Percentiles rank a stretch among this genome's conserved stretches.
Evolutionary conservation across 192 early-diverging fungal genomes (phyloP).

Genomic region (Coemansia javaensis): DNA sequence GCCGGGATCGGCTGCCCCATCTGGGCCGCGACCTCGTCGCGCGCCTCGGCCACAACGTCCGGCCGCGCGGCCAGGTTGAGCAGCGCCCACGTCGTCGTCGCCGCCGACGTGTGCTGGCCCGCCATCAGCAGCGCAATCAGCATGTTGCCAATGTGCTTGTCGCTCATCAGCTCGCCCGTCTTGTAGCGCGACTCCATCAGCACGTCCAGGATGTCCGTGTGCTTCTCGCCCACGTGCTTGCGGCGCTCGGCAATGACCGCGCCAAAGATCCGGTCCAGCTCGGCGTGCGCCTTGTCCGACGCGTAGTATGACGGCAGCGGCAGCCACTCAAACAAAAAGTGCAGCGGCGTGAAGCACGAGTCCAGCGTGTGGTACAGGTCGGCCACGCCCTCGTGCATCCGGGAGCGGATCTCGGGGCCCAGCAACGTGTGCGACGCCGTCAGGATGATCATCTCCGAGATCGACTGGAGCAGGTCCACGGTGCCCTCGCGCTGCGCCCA

Average conservation of each 20-base stretch:
- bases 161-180: conserved; percentile 76
- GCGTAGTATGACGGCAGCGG: conserved; percentile 83
- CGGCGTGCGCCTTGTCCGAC: conserved; percentile 77
- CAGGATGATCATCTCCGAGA: conserved; percentile 86
- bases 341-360: conserved; percentile 87
- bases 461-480: conserved; percentile 71
- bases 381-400: conserved; percentile 78
- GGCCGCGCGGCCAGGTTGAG: conserved; percentile 79
- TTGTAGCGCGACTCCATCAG: conserved; percentile 87
- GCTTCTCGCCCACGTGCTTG: conserved; percentile 50
- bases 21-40: conserved; percentile 64
- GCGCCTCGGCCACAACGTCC: conserved; percentile 62
- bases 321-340: conserved; percentile 89
- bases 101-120: conserved; percentile 94
- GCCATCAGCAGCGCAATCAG: conserved; percentile 97
- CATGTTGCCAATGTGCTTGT: conserved; percentile 85
- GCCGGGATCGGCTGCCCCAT: conserved; percentile 47
- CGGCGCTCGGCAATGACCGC: conserved; percentile 77
- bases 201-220: conserved; percentile 74
- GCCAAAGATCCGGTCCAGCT: conserved; percentile 76
- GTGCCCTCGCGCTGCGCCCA: conserved; percentile 54
- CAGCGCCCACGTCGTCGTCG: conserved; percentile 88
- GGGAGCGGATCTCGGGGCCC: conserved; percentile 87
- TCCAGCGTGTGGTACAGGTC: conserved; percentile 94
- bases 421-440: conserved; percentile 92